These are phyloP conservation scores for Cardiospermum halicacabum DNA, from an alignment of 345 rosid species.

Conservation along the genomic window DNA sequence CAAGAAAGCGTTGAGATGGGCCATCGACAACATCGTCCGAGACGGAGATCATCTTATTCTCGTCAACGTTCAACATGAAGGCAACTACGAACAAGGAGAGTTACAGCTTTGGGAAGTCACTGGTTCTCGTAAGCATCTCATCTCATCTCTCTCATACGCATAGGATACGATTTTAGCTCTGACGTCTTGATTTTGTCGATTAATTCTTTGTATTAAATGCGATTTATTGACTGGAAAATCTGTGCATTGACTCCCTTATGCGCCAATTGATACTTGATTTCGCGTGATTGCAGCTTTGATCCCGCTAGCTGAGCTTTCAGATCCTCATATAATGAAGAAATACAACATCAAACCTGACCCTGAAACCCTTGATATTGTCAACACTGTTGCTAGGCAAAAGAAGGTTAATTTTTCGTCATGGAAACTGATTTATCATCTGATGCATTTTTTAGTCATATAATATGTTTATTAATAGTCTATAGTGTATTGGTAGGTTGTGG, in stretches of 20 bases:
- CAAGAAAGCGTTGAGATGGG: conserved; percentile 80
- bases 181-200: too few species aligned
- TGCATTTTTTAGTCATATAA: neutral
- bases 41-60: conserved; percentile 82
- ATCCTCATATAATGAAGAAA: conserved; percentile 59
- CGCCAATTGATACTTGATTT: neutral
- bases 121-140: conserved; percentile 59
- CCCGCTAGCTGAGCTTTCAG: conserved; percentile 57
- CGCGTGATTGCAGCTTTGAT: conserved; percentile 49
- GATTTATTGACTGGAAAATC: too few species aligned
- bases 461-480: neutral
- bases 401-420: conserved; percentile 27
- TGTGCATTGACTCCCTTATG: neutral
- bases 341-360: conserved; percentile 66
- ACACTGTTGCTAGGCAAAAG: conserved; percentile 52
- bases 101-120: conserved; percentile 84
- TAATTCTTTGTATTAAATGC: too few species aligned
- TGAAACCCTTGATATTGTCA: conserved; percentile 63
- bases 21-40: conserved; percentile 70
- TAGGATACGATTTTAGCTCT: too few species aligned
- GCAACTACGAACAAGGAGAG: conserved; percentile 72
- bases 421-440: neutral
- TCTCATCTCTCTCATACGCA: too few species aligned
- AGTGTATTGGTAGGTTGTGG: conserved; percentile 25
- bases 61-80: conserved; percentile 45